These are phyloP conservation scores for Aaosphaeria pasadenensis DNA, from an alignment of 2,329 filamentous ascomycete species.

Conservation along the genomic window DNA sequence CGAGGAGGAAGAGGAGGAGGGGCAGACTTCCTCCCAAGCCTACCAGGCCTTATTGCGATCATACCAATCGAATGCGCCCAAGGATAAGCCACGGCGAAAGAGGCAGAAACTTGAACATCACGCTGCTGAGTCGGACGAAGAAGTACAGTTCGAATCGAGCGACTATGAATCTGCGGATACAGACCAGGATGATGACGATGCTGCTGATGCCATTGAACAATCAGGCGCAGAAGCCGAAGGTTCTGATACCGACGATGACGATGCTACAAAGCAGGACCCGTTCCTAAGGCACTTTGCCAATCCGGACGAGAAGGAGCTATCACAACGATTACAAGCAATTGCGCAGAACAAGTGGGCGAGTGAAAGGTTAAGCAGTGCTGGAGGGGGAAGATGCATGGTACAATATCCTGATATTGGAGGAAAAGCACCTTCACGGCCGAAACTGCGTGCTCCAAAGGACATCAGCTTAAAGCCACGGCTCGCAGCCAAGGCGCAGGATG, in stretches of 20 bases:
- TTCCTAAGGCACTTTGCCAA: constrained; percentile 78
- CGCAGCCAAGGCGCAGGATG: constrained; percentile 23
- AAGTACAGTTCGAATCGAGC: constrained; percentile 12
- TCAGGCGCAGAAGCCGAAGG: constrained; percentile 24
- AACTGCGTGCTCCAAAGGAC: constrained; percentile 22
- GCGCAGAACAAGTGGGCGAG: constrained; percentile 49
- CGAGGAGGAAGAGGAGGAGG: constrained; percentile 26
- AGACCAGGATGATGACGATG: constrained; percentile 7
- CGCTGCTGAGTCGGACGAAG: constrained; percentile 1
- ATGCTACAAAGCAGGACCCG: constrained; percentile 55
- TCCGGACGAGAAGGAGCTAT: constrained; percentile 61
- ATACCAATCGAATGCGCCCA: constrained; percentile 41
- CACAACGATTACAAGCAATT: constrained; percentile 48
- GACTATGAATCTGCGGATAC: constrained; percentile 18
- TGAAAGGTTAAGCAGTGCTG: constrained; percentile 30
- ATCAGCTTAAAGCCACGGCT: constrained; percentile 33
- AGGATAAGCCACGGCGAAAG: constrained; percentile 48
- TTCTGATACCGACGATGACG: constrained; percentile 46
- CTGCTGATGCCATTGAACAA: neutral
- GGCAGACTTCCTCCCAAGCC: constrained; percentile 36
- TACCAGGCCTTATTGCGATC: constrained; percentile 59
- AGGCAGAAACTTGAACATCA: constrained; percentile 50
- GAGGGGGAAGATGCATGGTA: constrained; percentile 25
- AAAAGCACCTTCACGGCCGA: constrained; percentile 14
- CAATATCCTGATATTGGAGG: constrained; percentile 21